These are phyloP conservation scores for Polysphondylium violaceum DNA, from an alignment of 78 protist species.

Conservation along the genomic window DNA sequence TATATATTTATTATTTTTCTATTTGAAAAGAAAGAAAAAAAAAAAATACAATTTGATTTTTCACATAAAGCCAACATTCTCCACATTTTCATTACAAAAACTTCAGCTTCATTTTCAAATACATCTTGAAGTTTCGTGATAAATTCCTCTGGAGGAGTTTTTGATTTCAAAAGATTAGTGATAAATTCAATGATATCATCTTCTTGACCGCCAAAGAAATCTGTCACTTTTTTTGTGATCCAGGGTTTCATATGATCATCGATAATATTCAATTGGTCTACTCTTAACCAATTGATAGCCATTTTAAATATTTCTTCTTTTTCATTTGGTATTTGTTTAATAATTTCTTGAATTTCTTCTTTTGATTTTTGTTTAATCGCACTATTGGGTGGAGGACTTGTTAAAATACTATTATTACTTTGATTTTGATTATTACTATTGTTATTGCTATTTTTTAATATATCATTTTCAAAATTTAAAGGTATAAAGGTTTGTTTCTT, in stretches of 20 bases:
- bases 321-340: conserved; percentile 20
- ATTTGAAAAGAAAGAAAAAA: conserved; percentile 2
- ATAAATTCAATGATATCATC: conserved; percentile 32
- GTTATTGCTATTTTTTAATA: conserved; percentile 14
- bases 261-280: conserved; percentile 38
- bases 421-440: conserved; percentile 6
- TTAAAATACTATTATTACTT: too few relatives aligned
- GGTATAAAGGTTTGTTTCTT: conserved; percentile 50
- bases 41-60: neutral
- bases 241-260: conserved; percentile 58
- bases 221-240: conserved; percentile 46
- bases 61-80: conserved; percentile 26
- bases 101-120: conserved; percentile 79
- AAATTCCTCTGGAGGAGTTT: neutral
- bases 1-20: too few relatives aligned
- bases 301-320: conserved; percentile 50
- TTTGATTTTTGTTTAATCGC: neutral
- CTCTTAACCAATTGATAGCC: conserved; percentile 35
- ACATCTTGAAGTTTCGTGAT: conserved; percentile 48
- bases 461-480: conserved; percentile 43
- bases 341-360: conserved; percentile 18
- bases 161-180: conserved; percentile 14
- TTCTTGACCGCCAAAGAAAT: conserved; percentile 65
- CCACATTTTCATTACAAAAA: conserved; percentile 78
- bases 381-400: neutral